Percentiles rank a stretch among this genome's conserved stretches.
Conservation (phyloP, 1,284 basidiomycete species). For the Marasmius sp. region DNA sequence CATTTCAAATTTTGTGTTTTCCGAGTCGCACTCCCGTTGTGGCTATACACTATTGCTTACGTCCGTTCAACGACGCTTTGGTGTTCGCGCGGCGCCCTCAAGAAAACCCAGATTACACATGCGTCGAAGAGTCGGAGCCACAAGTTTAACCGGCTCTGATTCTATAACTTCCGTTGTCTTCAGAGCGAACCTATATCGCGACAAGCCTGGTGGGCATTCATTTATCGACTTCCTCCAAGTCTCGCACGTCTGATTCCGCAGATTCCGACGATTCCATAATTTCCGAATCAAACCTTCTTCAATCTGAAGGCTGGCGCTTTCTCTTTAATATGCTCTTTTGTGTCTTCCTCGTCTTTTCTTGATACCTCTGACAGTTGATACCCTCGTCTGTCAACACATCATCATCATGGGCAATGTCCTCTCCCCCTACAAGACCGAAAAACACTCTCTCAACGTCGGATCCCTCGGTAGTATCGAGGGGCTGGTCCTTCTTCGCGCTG, state of each 20-base stretch:
- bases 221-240: not conserved
- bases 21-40: no score
- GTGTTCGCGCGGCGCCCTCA: no score
- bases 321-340: not conserved
- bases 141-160: no score
- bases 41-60: no score
- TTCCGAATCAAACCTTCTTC: not conserved
- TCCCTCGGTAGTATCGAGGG: constrained; percentile 10
- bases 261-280: not conserved
- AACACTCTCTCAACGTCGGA: constrained; percentile 5
- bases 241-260: not conserved
- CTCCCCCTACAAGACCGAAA: constrained; percentile 9
- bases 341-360: not conserved
- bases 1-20: no score
- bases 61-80: no score
- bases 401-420: constrained; percentile 13
- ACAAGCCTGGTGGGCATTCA: no score
- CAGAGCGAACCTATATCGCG: no score
- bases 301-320: not conserved
- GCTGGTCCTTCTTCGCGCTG: constrained; percentile 8
- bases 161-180: no score
- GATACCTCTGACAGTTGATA: not conserved
- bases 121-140: no score
- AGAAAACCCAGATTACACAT: no score
- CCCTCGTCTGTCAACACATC: not conserved